phyloP scores from a whole-genome alignment of 495 filamentous ascomycete species.

The Hypoxylon intermedium region DNA sequence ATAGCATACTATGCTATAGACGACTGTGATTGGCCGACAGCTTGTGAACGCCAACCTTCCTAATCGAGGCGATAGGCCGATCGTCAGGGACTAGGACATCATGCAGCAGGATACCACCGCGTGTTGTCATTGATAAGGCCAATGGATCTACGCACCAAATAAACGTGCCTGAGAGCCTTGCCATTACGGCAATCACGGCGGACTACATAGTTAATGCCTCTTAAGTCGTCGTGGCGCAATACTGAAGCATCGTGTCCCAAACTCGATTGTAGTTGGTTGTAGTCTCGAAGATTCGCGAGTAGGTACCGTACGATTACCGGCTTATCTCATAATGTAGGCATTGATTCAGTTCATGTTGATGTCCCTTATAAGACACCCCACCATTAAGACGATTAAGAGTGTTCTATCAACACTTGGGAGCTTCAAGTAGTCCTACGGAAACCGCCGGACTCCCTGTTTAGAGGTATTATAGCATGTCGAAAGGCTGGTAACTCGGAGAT shows the following conservation, averaged over 20 bases:
- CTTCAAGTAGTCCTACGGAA: no score
- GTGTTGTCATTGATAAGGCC: slow-evolving; percentile 20
- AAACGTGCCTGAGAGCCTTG: slow-evolving; percentile 19
- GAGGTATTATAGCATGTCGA: background rate
- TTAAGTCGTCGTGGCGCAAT: background rate
- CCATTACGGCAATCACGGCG: background rate
- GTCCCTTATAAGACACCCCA: no score
- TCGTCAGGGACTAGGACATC: slow-evolving; percentile 27
- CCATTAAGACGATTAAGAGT: no score
- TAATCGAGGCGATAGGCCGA: slow-evolving; percentile 34
- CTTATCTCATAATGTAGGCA: no score
- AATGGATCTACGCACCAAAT: slow-evolving; percentile 20
- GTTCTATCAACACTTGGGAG: no score
- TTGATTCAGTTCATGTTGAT: no score
- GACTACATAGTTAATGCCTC: background rate
- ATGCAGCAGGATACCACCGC: background rate
- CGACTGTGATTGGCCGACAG: slow-evolving; percentile 20
- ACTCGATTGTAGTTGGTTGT: no score
- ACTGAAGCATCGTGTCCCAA: no score
- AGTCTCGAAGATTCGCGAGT: no score
- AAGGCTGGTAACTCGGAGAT: background rate
- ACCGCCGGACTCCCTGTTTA: background rate
- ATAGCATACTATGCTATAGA: slow-evolving; percentile 15
- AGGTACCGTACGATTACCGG: no score
- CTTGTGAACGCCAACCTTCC: slow-evolving; percentile 29